Percentiles rank a stretch among this genome's conserved stretches.
phyloP scores from a whole-genome alignment of 495 filamentous ascomycete species.

The Podospora appendiculata region DNA sequence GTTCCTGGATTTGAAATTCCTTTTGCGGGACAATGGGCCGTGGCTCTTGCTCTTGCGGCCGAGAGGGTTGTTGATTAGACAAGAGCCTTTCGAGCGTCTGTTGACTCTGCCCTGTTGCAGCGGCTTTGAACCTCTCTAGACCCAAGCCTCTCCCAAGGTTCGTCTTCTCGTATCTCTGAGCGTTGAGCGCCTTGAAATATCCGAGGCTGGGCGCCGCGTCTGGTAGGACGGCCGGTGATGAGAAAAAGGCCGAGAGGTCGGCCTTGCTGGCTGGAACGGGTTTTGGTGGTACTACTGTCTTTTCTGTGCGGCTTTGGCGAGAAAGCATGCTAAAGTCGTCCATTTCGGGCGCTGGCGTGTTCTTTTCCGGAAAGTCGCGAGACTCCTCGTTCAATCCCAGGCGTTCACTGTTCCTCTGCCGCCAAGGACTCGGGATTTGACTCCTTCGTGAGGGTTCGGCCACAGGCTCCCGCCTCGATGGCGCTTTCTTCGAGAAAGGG shows the following conservation, averaged over 20 bases:
- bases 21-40: conserved; percentile 20
- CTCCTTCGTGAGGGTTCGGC: conserved; percentile 23
- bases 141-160: neutral
- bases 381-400: conserved; percentile 24
- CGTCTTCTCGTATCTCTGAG: neutral
- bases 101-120: neutral
- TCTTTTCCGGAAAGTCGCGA: conserved; percentile 6
- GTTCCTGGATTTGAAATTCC: conserved; percentile 10
- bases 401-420: conserved; percentile 20
- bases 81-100: conserved; percentile 4
- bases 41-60: neutral
- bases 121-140: neutral
- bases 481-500: conserved; percentile 16
- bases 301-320: conserved; percentile 4
- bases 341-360: neutral
- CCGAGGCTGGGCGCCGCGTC: conserved; percentile 2
- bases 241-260: conserved; percentile 39
- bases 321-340: conserved; percentile 30
- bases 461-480: conserved; percentile 7
- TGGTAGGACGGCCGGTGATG: conserved; percentile 36
- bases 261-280: conserved; percentile 15
- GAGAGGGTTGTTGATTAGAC: conserved; percentile 3
- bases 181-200: conserved; percentile 1
- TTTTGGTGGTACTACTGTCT: neutral
- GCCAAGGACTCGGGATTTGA: conserved; percentile 40